Evolutionary conservation across 331 rosid genomes (phyloP), one percentile per base, ranked within the genome.

Genomic region (Prunus yedoensis): DNA sequence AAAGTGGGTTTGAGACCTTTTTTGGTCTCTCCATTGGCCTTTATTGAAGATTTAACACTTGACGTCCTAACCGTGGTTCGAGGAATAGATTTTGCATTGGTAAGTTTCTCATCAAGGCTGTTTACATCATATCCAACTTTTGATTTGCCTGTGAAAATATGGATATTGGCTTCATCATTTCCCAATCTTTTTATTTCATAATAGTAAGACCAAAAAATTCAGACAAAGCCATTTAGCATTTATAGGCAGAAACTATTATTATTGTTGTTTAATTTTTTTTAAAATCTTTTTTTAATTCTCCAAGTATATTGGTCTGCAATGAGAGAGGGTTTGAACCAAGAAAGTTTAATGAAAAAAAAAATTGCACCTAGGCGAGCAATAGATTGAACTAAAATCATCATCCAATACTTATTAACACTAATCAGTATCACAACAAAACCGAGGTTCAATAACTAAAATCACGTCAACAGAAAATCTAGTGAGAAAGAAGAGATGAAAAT

Each of bases 1-100:
- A 83, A 73, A 49, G 50, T 79, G 76, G 79, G 79, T 77, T 70
- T 85, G 74, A 47, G 80, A 57, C 68, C 79, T 53, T 61, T 72
- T 38, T 59, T 27, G 7, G 69, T 83, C 79, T 52, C 73, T 2
- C 58, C 79, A 74, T 69, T 62, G 49, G 70, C 73, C 61, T 18
- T 69, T 79, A 68, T 67, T 59, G 30, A 52, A 66, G 83, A 72
- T 57, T 46, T 86, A 41, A 79, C 65, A 66, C 57, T 77, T 53
- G 81, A 67, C 65, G 59, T 85, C 78, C 77, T 50, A 47, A 69
- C 46, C 68, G 80, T 79, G 80, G 74, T 70, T 61, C 35, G 82
- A 63, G 71, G 58, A 30, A 53, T 1, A 58, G 59, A 51, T 73
- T 68, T 83, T 11, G 79, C 73, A 60, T 41, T 70, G 16, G 70